Percentiles rank a stretch among this genome's conserved stretches.
Conservation (phyloP, 768 basidiomycete species). For the Phlegmacium glaucopus region DNA sequence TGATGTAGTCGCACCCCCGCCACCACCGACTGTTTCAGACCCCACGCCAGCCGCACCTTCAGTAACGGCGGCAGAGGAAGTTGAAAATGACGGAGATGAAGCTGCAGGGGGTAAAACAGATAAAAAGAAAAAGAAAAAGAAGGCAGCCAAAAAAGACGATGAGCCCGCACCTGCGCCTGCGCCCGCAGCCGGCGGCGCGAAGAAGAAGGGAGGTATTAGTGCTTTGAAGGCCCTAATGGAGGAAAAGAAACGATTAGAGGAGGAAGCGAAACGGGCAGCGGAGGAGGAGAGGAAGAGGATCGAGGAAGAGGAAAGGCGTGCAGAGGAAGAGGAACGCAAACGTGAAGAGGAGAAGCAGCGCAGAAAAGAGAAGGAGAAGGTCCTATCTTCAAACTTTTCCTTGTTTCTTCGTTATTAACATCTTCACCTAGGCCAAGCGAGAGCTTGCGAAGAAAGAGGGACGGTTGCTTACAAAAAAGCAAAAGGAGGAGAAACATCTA, state of each 20-base stretch:
- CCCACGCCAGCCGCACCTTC: constrained; percentile 30
- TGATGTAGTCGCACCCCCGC: constrained; percentile 23
- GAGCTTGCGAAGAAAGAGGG: constrained; percentile 94
- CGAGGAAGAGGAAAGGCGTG: constrained; percentile 83
- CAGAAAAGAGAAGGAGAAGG: constrained; percentile 88
- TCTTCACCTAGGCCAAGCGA: constrained; percentile 66
- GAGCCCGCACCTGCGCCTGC: constrained; percentile 43
- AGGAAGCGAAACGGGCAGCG: constrained; percentile 66
- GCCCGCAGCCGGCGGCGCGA: constrained; percentile 38
- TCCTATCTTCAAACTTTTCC: constrained; percentile 22
- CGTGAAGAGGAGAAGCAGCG: constrained; percentile 83
- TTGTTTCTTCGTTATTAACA: constrained; percentile 5
- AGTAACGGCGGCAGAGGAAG: constrained; percentile 43
- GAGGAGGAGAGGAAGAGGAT: constrained; percentile 80
- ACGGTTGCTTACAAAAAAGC: constrained; percentile 92
- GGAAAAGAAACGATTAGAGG: constrained; percentile 84
- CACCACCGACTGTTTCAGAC: constrained; percentile 19
- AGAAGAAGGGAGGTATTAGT: constrained; percentile 78
- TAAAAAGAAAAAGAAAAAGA: constrained; percentile 89
- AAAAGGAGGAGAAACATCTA: constrained; percentile 88
- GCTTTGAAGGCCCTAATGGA: constrained; percentile 91
- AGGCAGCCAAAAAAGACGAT: constrained; percentile 64
- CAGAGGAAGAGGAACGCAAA: constrained; percentile 71
- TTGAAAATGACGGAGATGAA: constrained; percentile 66
- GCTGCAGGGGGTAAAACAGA: constrained; percentile 45